Conservation (phyloP, 768 basidiomycete genomes). For the Psilocybe azurescens region DNA sequence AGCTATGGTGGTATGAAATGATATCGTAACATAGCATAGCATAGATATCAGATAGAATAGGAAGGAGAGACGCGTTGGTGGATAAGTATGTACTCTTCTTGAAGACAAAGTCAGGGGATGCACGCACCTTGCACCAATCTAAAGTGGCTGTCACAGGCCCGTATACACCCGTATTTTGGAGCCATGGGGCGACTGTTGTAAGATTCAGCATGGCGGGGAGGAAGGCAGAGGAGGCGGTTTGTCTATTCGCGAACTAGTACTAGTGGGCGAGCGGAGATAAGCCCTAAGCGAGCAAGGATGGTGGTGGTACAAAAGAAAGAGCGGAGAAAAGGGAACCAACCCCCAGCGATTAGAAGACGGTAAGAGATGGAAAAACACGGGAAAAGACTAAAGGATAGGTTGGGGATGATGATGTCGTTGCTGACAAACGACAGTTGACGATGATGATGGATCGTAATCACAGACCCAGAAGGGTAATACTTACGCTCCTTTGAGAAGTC, state of each 20-base stretch:
- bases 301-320: neutral
- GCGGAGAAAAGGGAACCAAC: neutral
- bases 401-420: neutral
- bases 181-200: slow-evolving; percentile 36
- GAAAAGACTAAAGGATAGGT: too few relatives aligned
- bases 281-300: neutral
- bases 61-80: neutral
- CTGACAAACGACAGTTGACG: neutral
- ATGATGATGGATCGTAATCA: too few relatives aligned
- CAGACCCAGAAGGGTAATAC: too few relatives aligned
- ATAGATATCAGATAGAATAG: neutral
- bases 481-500: too few relatives aligned
- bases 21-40: too few relatives aligned
- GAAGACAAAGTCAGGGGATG: neutral
- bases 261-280: neutral
- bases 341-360: too few relatives aligned
- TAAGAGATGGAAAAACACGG: neutral
- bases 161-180: slow-evolving; percentile 52
- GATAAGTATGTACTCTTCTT: neutral
- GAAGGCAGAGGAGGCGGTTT: neutral
- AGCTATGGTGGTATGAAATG: slow-evolving; percentile 40
- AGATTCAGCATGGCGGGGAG: slow-evolving; percentile 34
- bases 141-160: slow-evolving; percentile 73
- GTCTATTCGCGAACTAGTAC: neutral
- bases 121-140: slow-evolving; percentile 74